These are phyloP conservation scores for Ophiocordyceps australis DNA, from an alignment of 2,329 filamentous ascomycete species.

Conservation along the genomic window DNA sequence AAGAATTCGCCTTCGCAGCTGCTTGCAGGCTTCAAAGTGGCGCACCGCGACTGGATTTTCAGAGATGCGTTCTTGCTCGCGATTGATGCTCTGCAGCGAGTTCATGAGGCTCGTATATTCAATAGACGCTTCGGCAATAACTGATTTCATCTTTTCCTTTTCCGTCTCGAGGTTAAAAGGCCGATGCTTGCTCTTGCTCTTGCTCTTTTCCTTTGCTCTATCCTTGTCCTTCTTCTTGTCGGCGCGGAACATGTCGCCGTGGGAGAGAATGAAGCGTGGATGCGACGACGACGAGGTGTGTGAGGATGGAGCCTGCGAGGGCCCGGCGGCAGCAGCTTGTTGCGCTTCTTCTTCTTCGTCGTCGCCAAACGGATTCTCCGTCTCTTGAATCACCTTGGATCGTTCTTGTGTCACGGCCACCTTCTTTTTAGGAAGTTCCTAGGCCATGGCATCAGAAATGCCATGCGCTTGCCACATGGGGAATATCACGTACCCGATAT, in stretches of 20 bases:
- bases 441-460: not conserved
- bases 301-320: slow-evolving; percentile 1
- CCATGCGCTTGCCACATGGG: not conserved
- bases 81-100: slow-evolving; percentile 73
- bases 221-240: slow-evolving; percentile 35
- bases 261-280: slow-evolving; percentile 1
- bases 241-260: slow-evolving; percentile 1
- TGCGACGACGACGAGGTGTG: slow-evolving; percentile 1
- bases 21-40: slow-evolving; percentile 75
- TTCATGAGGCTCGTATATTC: slow-evolving; percentile 85
- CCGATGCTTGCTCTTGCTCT: slow-evolving; percentile 34
- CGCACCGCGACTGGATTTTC: slow-evolving; percentile 60
- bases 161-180: slow-evolving; percentile 76
- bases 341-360: slow-evolving; percentile 25
- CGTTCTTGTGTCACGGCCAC: slow-evolving; percentile 58
- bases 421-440: slow-evolving; percentile 49
- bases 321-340: slow-evolving; percentile 6
- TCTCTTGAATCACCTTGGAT: slow-evolving; percentile 71
- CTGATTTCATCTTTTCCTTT: slow-evolving; percentile 68
- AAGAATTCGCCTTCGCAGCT: slow-evolving; percentile 64
- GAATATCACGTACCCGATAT: slow-evolving; percentile 34
- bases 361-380: slow-evolving; percentile 52
- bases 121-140: slow-evolving; percentile 79
- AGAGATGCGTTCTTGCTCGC: slow-evolving; percentile 74
- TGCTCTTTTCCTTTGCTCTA: slow-evolving; percentile 17